Evolutionary conservation across 2,329 filamentous ascomycete species (phyloP).

Genomic region (Furcasterigmium sp.): DNA sequence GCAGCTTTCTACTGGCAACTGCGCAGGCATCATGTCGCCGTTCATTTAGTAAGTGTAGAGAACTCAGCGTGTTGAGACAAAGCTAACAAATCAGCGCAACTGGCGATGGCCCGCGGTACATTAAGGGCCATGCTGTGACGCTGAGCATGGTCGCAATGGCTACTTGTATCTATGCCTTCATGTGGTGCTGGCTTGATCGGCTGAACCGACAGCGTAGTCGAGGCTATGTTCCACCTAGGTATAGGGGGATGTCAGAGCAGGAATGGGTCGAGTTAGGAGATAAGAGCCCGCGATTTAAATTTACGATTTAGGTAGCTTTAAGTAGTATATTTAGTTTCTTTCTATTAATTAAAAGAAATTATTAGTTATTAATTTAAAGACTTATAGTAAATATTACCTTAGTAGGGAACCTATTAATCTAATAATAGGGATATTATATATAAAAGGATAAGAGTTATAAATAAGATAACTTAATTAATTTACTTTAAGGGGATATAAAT

Average conservation of each 20-base stretch:
- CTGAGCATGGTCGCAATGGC: conserved; percentile 12
- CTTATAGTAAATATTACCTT: no score
- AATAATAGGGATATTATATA: no score
- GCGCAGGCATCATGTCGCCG: conserved; percentile 49
- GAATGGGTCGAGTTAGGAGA: conserved; percentile 46
- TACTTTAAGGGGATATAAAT: no score
- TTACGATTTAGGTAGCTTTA: conserved; percentile 26
- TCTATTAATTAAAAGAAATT: no score
- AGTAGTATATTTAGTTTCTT: no score
- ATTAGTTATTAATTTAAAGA: no score
- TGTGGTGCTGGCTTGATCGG: conserved; percentile 26
- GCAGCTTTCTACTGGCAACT: conserved; percentile 67
- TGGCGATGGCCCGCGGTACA: conserved; percentile 49
- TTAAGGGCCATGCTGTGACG: conserved; percentile 53
- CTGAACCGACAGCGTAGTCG: conserved; percentile 40
- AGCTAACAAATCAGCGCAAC: conserved; percentile 25
- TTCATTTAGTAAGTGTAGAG: conserved; percentile 12
- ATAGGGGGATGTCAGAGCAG: conserved; percentile 36
- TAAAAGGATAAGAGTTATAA: no score
- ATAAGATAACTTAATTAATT: no score
- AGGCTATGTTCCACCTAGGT: conserved; percentile 29
- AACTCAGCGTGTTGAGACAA: background rate
- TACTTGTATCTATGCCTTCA: conserved; percentile 26
- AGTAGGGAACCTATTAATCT: no score
- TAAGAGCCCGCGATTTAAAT: conserved; percentile 44